These are phyloP conservation scores for Astragalus glycyphyllos DNA, from an alignment of 306 rosid species.

Conservation along the genomic window DNA sequence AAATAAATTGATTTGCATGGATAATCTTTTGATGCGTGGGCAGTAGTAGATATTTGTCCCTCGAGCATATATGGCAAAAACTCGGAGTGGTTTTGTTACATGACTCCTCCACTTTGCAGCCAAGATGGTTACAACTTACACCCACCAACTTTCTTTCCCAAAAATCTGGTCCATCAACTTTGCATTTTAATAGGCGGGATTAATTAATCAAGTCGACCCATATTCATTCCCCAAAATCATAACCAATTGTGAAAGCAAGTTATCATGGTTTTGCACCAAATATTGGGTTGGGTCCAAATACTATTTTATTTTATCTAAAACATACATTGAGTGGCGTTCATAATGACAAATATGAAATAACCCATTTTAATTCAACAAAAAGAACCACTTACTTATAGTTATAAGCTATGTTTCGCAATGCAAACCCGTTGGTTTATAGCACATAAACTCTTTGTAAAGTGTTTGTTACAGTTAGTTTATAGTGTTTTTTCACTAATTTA, in stretches of 20 bases:
- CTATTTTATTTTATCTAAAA: not conserved
- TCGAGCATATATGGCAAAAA: slow-evolving; percentile 39
- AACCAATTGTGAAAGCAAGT: not conserved
- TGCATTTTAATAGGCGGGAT: slow-evolving; percentile 40
- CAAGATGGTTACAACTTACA: slow-evolving; percentile 50
- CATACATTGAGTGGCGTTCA: not conserved
- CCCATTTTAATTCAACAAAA: not conserved
- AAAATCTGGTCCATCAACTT: slow-evolving; percentile 57
- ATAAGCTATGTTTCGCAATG: too few relatives aligned
- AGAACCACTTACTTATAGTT: too few relatives aligned
- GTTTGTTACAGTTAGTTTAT: too few relatives aligned
- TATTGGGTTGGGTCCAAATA: not conserved
- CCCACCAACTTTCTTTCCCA: slow-evolving; percentile 65
- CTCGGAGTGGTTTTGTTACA: slow-evolving; percentile 57
- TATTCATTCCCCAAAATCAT: slow-evolving; percentile 12
- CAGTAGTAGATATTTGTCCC: too few relatives aligned
- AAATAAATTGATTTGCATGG: slow-evolving; percentile 7
- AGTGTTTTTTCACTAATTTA: too few relatives aligned
- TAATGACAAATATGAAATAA: not conserved
- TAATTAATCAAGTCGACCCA: slow-evolving; percentile 21
- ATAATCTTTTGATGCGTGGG: slow-evolving; percentile 56
- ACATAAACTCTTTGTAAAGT: too few relatives aligned
- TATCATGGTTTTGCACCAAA: slow-evolving; percentile 45
- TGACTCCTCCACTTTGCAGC: slow-evolving; percentile 52
- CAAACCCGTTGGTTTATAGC: too few relatives aligned